Base-by-base conservation (phyloP, 768 basidiomycete genomes). In the Scleroderma bovista region DNA sequence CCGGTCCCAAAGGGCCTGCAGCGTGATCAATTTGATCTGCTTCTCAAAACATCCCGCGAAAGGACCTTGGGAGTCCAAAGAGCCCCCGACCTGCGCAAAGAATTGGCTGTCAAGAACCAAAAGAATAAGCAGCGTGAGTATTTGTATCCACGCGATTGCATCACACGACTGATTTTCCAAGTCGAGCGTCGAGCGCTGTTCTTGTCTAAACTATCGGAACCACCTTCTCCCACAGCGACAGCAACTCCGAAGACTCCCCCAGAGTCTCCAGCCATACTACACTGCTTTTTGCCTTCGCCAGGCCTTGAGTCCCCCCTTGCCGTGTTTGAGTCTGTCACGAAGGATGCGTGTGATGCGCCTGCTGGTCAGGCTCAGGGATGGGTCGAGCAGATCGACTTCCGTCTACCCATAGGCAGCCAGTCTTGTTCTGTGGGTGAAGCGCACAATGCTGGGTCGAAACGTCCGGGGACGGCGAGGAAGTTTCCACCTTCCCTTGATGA, bases 151-250 rank as follows among this genome's bases (percentile, higher is more conserved):
- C 29, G 24, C 42, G 42, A 17, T 48, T 50, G 40, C 23, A 5
- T 53, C 22, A 32, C 43, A 49, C 34, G 31, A 17, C 39, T 23
- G 23, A 46, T 33, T 37, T 33, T n/a, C 52, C n/a, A 59, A 88
- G 85, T 77, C 57, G 84, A 86, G 64, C 77, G 89, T 47, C 83
- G 88, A 24, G 83, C 85, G 4, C 72, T 78, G 51, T 90, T 91
- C 70, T 69, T 90, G 23, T 84, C 83, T 51, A 90, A 83, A 66
- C 69, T 91, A 38, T 72, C 77, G 34, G 81, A 81, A n/a, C 78
- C 82, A 19, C 80, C 83, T 2, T 83, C 80, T 8, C 77, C 83
- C 10, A 75, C 77, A 10, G 79, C 83, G 17, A 73, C 76, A 22
- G 60, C 68, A 40, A 72, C 74, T 12, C 81, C 86, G 11, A 81